These are phyloP conservation scores for Rostrohypoxylon terebratum DNA, from an alignment of 495 filamentous ascomycete genomes.

Conservation along the genomic window DNA sequence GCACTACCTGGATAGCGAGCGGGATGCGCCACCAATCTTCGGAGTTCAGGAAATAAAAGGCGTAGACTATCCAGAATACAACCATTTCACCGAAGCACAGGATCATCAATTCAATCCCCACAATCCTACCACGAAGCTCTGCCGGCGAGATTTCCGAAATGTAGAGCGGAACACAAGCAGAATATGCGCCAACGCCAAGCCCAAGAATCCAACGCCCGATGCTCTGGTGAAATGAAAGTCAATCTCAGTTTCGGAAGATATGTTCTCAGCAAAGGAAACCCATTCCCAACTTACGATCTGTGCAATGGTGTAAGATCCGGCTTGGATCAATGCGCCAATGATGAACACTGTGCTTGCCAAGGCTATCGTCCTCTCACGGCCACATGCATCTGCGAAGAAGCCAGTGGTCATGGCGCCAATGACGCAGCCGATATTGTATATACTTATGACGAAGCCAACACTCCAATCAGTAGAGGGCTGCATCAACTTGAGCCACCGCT, in stretches of 20 bases:
- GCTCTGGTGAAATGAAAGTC: constrained; percentile 24
- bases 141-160: constrained; percentile 65
- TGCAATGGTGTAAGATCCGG: constrained; percentile 42
- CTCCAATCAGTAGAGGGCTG: constrained; percentile 45
- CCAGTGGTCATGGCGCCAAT: constrained; percentile 53
- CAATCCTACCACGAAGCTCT: constrained; percentile 61
- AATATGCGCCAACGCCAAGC: constrained; percentile 62
- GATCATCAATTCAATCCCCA: constrained; percentile 54
- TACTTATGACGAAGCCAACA: constrained; percentile 44
- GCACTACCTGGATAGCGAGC: constrained; percentile 63
- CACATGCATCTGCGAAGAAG: constrained; percentile 55
- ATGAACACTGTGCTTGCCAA: constrained; percentile 55
- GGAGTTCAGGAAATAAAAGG: constrained; percentile 55
- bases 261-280: background rate
- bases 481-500: constrained; percentile 57
- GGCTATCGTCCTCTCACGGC: constrained; percentile 54
- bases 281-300: constrained; percentile 36
- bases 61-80: constrained; percentile 64
- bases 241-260: background rate
- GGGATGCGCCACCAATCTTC: constrained; percentile 66
- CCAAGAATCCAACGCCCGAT: constrained; percentile 48
- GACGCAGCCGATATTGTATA: constrained; percentile 55
- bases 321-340: constrained; percentile 46
- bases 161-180: constrained; percentile 63
- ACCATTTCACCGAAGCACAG: constrained; percentile 62